phyloP scores from a whole-genome alignment of 768 basidiomycete genomes.

The Coprinopsis cinerea region DNA sequence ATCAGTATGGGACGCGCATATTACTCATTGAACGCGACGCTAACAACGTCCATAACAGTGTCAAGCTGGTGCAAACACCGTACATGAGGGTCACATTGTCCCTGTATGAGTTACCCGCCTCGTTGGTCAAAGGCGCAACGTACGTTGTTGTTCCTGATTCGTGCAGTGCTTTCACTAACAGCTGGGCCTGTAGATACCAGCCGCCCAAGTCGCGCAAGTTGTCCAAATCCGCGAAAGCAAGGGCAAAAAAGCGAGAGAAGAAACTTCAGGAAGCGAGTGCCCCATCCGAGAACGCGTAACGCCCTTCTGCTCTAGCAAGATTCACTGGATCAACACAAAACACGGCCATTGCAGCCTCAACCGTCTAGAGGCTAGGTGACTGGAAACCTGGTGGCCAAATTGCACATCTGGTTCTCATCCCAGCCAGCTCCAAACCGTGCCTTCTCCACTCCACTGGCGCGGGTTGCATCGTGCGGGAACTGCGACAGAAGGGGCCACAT shows the following conservation, averaged over 20 bases:
- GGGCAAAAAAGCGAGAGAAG: slow-evolving; percentile 39
- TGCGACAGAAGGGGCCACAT: no score
- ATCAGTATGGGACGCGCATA: slow-evolving; percentile 41
- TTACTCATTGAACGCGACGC: slow-evolving; percentile 6
- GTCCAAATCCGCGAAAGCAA: slow-evolving; percentile 48
- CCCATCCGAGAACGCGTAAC: no score
- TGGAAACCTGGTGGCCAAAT: no score
- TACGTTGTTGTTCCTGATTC: slow-evolving; percentile 28
- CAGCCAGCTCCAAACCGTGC: no score
- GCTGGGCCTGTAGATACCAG: slow-evolving; percentile 42
- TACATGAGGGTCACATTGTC: slow-evolving; percentile 70
- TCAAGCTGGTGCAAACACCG: slow-evolving; percentile 50
- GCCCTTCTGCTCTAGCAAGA: no score
- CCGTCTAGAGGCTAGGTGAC: no score
- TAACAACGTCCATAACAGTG: slow-evolving; percentile 27
- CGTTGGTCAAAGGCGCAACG: slow-evolving; percentile 43
- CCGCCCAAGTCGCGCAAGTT: slow-evolving; percentile 43
- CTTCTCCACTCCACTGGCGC: no score
- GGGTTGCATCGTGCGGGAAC: no score
- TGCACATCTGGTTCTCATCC: no score
- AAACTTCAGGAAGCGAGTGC: no score
- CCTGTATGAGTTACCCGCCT: slow-evolving; percentile 33
- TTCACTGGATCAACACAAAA: no score
- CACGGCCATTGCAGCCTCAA: no score
- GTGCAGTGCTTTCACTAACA: background rate